A percentile compares a stretch with the other conserved stretches of the same genome.
These are phyloP conservation scores for Penstemon newberryi DNA, from an alignment of 257 asterid genomes.

Conservation along the genomic window DNA sequence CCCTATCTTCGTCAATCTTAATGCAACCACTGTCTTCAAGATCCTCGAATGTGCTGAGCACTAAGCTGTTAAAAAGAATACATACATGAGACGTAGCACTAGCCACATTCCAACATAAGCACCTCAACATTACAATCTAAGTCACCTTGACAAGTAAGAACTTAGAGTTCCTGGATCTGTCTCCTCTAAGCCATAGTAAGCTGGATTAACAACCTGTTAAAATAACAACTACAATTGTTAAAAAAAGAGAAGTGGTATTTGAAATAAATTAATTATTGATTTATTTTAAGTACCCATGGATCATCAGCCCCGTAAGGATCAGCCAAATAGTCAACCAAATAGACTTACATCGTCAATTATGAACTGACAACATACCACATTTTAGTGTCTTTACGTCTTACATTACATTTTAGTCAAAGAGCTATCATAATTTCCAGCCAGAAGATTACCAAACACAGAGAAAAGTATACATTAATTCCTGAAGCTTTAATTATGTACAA, in stretches of 20 bases:
- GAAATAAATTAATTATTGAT: not conserved
- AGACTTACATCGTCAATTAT: not conserved
- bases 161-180: slow-evolving; percentile 74
- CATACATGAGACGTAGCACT: slow-evolving; percentile 19
- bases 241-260: not conserved
- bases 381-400: not conserved
- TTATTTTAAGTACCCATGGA: not conserved
- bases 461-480: slow-evolving; percentile 7
- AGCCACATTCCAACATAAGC: slow-evolving; percentile 23
- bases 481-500: not conserved
- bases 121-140: slow-evolving; percentile 14
- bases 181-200: slow-evolving; percentile 86
- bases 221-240: slow-evolving; percentile 23
- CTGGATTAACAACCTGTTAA: slow-evolving; percentile 82
- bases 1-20: slow-evolving; percentile 74
- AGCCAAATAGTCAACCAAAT: not conserved
- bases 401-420: not conserved
- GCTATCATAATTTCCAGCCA: slow-evolving; percentile 4
- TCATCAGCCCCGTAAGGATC: not conserved
- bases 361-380: not conserved
- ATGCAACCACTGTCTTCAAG: slow-evolving; percentile 97
- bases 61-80: slow-evolving; percentile 55
- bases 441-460: slow-evolving; percentile 3
- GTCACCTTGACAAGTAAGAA: slow-evolving; percentile 89
- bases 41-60: slow-evolving; percentile 82